phyloP scores from a whole-genome alignment of 2,329 filamentous ascomycete species.

The Paramyrothecium sp. region DNA sequence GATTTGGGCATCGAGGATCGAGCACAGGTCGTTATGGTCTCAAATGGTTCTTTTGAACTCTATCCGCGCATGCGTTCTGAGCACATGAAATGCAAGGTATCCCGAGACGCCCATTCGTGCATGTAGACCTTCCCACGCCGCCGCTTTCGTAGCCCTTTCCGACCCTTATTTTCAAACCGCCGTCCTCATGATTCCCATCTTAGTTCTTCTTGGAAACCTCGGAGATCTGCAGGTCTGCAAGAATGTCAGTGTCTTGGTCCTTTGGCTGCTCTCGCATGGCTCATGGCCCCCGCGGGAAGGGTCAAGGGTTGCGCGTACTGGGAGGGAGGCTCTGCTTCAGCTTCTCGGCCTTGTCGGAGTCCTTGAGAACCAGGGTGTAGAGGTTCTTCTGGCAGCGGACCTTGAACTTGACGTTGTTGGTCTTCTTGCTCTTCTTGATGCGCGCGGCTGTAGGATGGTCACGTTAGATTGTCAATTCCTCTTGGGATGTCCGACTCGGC shows the following conservation, averaged over 20 bases:
- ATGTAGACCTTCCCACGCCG: constrained; percentile 30
- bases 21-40: constrained; percentile 20
- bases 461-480: constrained; percentile 24
- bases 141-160: constrained; percentile 14
- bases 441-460: constrained; percentile 63
- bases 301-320: constrained; percentile 66
- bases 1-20: no score
- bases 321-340: constrained; percentile 98
- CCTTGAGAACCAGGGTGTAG: constrained; percentile 98
- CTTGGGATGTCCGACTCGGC: constrained; percentile 9
- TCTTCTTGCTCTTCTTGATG: constrained; percentile 94
- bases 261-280: background rate
- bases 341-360: constrained; percentile 99
- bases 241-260: background rate
- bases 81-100: constrained; percentile 52
- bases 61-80: constrained; percentile 37
- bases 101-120: constrained; percentile 54
- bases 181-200: constrained; percentile 21
- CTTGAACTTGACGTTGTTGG: constrained; percentile 99
- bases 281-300: background rate
- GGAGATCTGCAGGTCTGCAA: constrained; percentile 49
- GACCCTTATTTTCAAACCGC: constrained; percentile 18
- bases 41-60: constrained; percentile 33
- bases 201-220: constrained; percentile 56
- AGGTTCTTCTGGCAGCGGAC: constrained; percentile 95